A percentile compares a stretch with the other conserved stretches of the same genome.
These are phyloP conservation scores for Nicotiana sylvestris DNA, from an alignment of 257 asterid species.

Conservation along the genomic window DNA sequence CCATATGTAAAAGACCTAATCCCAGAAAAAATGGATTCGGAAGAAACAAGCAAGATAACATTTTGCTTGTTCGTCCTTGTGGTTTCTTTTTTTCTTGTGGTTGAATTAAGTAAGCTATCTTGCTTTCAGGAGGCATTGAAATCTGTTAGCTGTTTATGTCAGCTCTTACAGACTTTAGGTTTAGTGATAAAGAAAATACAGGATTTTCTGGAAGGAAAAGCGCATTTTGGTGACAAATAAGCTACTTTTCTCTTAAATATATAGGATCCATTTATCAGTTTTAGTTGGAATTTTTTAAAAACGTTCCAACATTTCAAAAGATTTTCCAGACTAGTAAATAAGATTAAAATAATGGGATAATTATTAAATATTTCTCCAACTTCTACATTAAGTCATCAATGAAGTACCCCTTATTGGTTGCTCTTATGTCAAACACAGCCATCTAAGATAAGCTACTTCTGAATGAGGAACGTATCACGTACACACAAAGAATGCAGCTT, in stretches of 20 bases:
- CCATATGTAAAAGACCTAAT: not conserved
- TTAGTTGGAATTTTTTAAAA: not conserved
- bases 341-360: not conserved
- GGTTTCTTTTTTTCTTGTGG: not conserved
- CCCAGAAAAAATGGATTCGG: not conserved
- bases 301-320: not conserved
- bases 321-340: not conserved
- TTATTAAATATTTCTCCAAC: not conserved
- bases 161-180: not conserved
- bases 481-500: not conserved
- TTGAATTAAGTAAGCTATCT: not conserved
- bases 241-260: not conserved
- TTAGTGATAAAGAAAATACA: not conserved
- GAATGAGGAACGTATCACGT: not conserved
- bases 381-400: not conserved
- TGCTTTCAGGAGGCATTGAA: not conserved
- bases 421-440: not conserved
- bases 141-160: not conserved
- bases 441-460: not conserved
- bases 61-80: not conserved
- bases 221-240: not conserved
- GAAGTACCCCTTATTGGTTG: not conserved
- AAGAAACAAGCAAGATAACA: not conserved
- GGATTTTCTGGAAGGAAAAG: not conserved
- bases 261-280: not conserved